Base-by-base conservation (phyloP, 176 grass and related monocot species). In the Oryza brachyantha region DNA sequence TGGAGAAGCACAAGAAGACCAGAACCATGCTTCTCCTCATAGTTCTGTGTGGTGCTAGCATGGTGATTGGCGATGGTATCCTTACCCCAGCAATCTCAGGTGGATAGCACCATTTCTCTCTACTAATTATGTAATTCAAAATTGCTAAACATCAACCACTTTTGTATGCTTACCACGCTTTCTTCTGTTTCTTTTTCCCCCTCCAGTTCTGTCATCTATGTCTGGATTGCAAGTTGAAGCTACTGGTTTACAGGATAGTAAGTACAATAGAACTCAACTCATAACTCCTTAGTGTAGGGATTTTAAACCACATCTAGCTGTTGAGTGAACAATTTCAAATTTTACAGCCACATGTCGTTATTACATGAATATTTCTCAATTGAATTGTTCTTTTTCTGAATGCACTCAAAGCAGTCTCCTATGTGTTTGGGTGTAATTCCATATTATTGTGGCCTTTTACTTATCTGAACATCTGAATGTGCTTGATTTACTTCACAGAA, bases 31-130 rank as follows among this genome's bases (percentile, higher is more conserved):
- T 99, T 66, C 90, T 99, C 68, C 81, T 99, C 26, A 66, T 93
- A 71, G 92, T 99, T 81, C 78, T 99, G 0, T 99, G 93, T 79
- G 92, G 90, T 2, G 90, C 96, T 66, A 93, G 96, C 83, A 95
- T 99, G 96, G 84, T 99, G 28, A 95, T 99, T 45, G 92, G 96
- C 75, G 92, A 99, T 76, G 96, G 96, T 55, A 68, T 99, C 78
- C 87, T 99, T 74, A 99, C 96, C 64, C 96, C 96, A 52, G 95
- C 92, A 84, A 98, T 98, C 66, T 98, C 95, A 79, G 95, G 95
- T 94, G 40, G 68, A 69, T 63, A 60, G 64, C 58, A 0, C 73
- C 65, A n/a, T 37, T 27, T 72, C 57, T 74, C 9, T 80, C 40
- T 55, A 27, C 76, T 13, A 26, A 7, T 22, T 75, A 8, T 48